These are phyloP conservation scores for Crucibulum laeve DNA, from an alignment of 768 basidiomycete species.

Conservation along the genomic window DNA sequence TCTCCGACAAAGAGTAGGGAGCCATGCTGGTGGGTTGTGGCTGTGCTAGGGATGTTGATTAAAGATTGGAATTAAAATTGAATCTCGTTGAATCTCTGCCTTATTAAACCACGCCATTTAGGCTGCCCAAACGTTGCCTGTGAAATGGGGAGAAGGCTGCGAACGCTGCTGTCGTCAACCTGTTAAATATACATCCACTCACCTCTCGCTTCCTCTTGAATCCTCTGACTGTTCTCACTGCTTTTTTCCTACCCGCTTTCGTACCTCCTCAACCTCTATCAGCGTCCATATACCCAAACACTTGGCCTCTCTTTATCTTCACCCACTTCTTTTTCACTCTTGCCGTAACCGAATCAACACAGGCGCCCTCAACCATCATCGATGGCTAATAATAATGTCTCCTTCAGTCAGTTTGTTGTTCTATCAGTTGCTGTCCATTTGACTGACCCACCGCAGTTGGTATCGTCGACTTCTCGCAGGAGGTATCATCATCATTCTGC, in stretches of 20 bases:
- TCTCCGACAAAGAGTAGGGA: no score
- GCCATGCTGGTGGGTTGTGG: background rate
- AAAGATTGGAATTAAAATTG: background rate
- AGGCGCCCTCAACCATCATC: no score
- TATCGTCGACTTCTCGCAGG: conserved; percentile 76
- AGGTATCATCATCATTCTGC: conserved; percentile 33
- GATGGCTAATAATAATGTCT: no score
- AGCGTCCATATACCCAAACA: no score
- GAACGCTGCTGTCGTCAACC: background rate
- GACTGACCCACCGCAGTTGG: conserved; percentile 43
- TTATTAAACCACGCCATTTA: background rate
- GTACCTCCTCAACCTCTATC: background rate
- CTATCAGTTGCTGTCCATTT: conserved; percentile 3
- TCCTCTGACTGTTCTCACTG: conserved; percentile 5
- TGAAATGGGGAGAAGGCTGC: background rate
- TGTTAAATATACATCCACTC: conserved; percentile 2
- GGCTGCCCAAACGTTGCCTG: no score
- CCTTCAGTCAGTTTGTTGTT: conserved; percentile 60
- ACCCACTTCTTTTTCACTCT: conserved; percentile 7
- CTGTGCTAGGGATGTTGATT: background rate
- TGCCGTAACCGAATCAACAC: conserved; percentile 11
- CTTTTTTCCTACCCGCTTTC: background rate
- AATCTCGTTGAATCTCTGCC: background rate
- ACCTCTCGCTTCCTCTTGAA: conserved; percentile 6
- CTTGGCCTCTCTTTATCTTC: no score